Conservation (phyloP, 1,284 basidiomycete genomes). For the Ganoderma multipileum region DNA sequence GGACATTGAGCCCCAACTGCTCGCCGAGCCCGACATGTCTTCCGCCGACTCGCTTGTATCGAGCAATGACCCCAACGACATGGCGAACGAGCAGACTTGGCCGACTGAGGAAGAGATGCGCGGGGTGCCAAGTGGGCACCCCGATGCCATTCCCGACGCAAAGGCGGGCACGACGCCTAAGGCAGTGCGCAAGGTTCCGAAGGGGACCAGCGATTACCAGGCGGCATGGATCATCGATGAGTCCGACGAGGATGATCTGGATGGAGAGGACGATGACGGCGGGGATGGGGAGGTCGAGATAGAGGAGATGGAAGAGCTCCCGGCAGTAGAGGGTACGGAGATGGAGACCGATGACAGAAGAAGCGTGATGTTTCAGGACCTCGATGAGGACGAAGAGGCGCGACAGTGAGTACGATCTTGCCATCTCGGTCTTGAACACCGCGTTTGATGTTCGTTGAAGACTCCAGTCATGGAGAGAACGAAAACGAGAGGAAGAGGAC, state of each 20-base stretch:
- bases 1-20: constrained; percentile 66
- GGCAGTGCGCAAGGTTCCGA: constrained; percentile 80
- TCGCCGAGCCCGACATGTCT: constrained; percentile 68
- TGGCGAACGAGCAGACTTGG: constrained; percentile 98
- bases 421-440: neutral
- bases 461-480: constrained; percentile 71
- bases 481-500: constrained; percentile 75
- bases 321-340: constrained; percentile 56
- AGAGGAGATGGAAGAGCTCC: constrained; percentile 63
- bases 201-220: constrained; percentile 93
- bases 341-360: constrained; percentile 71
- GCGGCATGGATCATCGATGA: constrained; percentile 94
- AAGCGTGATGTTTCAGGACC: constrained; percentile 72
- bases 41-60: constrained; percentile 90
- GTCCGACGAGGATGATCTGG: constrained; percentile 70
- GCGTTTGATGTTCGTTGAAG: constrained; percentile 45
- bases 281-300: constrained; percentile 53
- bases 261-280: constrained; percentile 44
- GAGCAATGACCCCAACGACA: constrained; percentile 87
- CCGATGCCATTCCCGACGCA: constrained; percentile 66
- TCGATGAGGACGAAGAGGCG: constrained; percentile 85
- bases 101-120: constrained; percentile 97
- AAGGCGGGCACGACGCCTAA: constrained; percentile 73
- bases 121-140: constrained; percentile 40
- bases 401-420: constrained; percentile 64